Evolutionary conservation across 805 yeast species (phyloP), one percentile per base, ranked within the genome.

Genomic region (Cyberlindnera amylophila): DNA sequence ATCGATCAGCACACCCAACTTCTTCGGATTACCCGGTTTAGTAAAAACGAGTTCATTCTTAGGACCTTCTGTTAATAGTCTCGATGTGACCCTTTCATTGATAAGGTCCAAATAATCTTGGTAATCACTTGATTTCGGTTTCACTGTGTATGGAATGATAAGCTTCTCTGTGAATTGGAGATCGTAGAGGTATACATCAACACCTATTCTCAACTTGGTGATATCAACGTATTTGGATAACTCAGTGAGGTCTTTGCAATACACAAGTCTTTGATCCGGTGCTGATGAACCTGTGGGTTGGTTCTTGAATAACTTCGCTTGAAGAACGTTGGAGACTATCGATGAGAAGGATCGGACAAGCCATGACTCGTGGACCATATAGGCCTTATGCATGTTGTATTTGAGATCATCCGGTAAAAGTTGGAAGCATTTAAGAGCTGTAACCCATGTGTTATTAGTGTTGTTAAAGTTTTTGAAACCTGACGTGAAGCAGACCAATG

Each of bases 281-380:
- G 41, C 38, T 45, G 18, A 21, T 11, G 36, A 23, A 19, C 28
- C 14, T 15, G 8, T 9, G 24, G 21, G 24, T 18, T 27, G 36
- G 29, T 23, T n/a, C 56, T 59, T 57, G 39, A 70, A 53, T 21
- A 71, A 67, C 48, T 77, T 79, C 42, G 74, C 63, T 41, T 72
- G 69, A 41, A 79, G 65, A 2, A 85, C 80, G 54, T 82, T 84
- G 42, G 80, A 71, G 45, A 86, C 66, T 18, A 88, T 73, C 41
- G 85, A 89, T 13, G 84, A 75, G 29, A 87, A 74, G 0, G 95
- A 82, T 53, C 88, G 78, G 21, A 87, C 76, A 64, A 90, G 76
- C 93, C 96, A 89, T 36, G 85, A 82, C 52, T 90, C 96, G 63
- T 91, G 97, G 3, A 91, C 95, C 24, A 90, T 74, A 49, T 82